Conservation (phyloP, 768 basidiomycete genomes). For the Agrocybe pediades region DNA sequence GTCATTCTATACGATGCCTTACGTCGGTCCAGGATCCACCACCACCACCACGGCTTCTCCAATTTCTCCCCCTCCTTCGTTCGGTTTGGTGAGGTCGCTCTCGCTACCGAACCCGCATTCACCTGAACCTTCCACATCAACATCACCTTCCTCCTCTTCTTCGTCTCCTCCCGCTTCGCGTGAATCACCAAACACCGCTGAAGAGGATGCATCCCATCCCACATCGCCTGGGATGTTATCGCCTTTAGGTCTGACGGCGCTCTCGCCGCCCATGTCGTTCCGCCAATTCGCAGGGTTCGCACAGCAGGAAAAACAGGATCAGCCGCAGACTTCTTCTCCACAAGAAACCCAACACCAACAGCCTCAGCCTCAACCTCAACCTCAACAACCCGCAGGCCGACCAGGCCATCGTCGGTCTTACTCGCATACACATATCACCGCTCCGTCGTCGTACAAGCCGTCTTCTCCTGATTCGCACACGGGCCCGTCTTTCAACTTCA, state of each 20-base stretch:
- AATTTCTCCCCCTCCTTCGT: background rate
- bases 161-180: too few species aligned
- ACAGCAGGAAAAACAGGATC: conserved; percentile 2
- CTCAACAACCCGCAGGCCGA: conserved; percentile 29
- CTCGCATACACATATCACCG: conserved; percentile 18
- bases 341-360: background rate
- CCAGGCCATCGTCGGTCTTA: conserved; percentile 39
- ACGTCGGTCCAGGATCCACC: background rate
- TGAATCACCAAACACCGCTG: too few species aligned
- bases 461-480: too few species aligned
- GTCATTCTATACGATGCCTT: too few species aligned
- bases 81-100: background rate
- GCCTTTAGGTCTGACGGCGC: too few species aligned
- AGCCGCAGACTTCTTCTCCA: background rate
- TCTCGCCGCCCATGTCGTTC: too few species aligned
- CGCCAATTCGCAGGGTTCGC: too few species aligned
- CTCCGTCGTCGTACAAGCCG: background rate
- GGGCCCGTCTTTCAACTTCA: too few species aligned
- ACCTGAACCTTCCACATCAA: background rate
- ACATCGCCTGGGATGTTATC: too few species aligned
- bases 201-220: too few species aligned
- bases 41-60: background rate
- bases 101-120: background rate
- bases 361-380: conserved; percentile 3
- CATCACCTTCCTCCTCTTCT: too few species aligned